Evolutionary conservation across 768 basidiomycete species (phyloP).

Genomic region (Mycena crocata): DNA sequence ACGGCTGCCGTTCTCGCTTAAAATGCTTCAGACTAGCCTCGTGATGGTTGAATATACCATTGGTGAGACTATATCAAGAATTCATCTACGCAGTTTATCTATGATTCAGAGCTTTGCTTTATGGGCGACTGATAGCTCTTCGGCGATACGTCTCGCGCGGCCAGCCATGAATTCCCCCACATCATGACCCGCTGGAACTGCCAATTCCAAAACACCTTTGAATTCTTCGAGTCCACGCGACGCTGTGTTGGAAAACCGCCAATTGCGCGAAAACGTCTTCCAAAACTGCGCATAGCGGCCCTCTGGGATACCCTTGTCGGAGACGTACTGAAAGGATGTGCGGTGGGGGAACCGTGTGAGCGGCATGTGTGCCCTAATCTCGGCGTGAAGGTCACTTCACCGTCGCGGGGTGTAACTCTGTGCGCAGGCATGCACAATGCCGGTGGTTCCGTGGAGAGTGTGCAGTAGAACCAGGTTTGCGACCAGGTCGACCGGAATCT

Average conservation of each 20-base stretch:
- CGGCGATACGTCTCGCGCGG: slow-evolving; percentile 2
- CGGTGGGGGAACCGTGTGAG: too few species aligned
- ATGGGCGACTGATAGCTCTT: too few species aligned
- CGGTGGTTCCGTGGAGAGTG: not conserved
- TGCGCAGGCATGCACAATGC: slow-evolving; percentile 9
- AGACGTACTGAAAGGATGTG: not conserved
- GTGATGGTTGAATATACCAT: too few species aligned
- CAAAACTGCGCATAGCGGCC: slow-evolving; percentile 1
- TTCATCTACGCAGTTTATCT: too few species aligned
- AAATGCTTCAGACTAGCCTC: too few species aligned
- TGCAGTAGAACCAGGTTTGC: slow-evolving; percentile 17
- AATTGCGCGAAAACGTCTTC: not conserved
- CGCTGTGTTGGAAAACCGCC: slow-evolving; percentile 12
- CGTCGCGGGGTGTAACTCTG: slow-evolving; percentile 2
- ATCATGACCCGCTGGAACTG: not conserved
- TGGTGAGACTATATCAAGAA: too few species aligned
- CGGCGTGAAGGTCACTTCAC: not conserved
- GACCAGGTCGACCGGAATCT: slow-evolving; percentile 19
- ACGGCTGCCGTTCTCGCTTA: too few species aligned
- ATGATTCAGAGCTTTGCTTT: too few species aligned
- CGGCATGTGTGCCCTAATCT: not conserved
- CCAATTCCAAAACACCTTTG: not conserved
- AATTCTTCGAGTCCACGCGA: not conserved
- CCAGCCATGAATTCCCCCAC: not conserved
- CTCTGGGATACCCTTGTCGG: not conserved